Percentiles rank a stretch among this genome's conserved stretches.
Conservation (phyloP, 768 basidiomycete genomes). For the Suillus discolor region DNA sequence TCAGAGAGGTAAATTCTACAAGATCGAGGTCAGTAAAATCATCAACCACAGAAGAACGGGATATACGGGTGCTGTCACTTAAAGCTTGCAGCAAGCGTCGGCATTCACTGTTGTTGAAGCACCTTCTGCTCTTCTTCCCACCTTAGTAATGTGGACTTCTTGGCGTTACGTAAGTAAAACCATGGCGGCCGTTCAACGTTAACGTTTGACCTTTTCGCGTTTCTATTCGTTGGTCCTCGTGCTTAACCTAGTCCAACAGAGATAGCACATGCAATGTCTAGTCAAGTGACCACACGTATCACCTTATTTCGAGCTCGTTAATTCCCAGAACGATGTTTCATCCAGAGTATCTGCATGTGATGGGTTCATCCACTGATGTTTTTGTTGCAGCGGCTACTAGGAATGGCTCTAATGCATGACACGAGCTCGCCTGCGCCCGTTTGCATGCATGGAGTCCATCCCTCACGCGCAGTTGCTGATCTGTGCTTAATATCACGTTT, state of each 20-base stretch:
- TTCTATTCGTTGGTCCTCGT: not conserved
- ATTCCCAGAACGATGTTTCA: not conserved
- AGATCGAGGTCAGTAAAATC: not conserved
- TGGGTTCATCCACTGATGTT: not conserved
- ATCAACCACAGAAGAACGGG: not conserved
- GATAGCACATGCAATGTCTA: not conserved
- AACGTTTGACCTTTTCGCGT: not conserved
- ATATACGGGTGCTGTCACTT: conserved; percentile 8
- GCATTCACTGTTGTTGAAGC: not conserved
- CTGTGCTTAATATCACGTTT: not conserved
- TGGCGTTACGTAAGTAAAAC: not conserved
- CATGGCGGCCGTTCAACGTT: not conserved
- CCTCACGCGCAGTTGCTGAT: not conserved
- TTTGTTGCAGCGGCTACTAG: not conserved
- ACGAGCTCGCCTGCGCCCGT: not conserved
- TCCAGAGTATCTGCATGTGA: not conserved
- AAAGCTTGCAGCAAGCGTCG: not conserved
- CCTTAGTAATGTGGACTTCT: not conserved
- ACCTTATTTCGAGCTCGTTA: not conserved
- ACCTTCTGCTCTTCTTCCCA: not conserved
- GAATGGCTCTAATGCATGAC: not conserved
- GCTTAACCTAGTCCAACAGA: not conserved
- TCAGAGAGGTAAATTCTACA: not conserved
- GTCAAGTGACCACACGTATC: not conserved
- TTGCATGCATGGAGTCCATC: not conserved